These are phyloP conservation scores for Penicillium sp. DNA, from an alignment of 2,329 filamentous ascomycete genomes.

Conservation along the genomic window DNA sequence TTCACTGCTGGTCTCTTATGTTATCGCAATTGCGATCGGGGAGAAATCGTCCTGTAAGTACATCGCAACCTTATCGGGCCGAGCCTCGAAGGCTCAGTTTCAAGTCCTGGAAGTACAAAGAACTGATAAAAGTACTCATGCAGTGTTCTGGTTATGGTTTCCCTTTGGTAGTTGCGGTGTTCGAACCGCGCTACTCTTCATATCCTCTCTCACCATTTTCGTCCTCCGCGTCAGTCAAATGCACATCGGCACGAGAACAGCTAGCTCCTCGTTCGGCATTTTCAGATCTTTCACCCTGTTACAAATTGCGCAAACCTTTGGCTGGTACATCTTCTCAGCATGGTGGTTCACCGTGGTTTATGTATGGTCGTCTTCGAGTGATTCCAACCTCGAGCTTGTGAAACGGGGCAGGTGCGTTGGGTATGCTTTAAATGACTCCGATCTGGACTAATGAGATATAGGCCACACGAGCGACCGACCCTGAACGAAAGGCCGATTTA, in stretches of 20 bases:
- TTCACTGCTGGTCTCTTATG: conserved; percentile 69
- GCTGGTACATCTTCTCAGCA: conserved; percentile 76
- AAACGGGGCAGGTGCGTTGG: conserved; percentile 63
- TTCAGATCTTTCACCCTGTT: conserved; percentile 59
- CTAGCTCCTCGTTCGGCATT: conserved; percentile 65
- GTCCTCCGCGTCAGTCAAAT: conserved; percentile 82
- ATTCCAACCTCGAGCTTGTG: conserved; percentile 69
- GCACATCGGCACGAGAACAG: conserved; percentile 72
- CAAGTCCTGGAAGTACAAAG: neutral
- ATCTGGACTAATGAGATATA: conserved; percentile 22
- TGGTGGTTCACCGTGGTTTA: conserved; percentile 79
- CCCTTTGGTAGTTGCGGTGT: conserved; percentile 74
- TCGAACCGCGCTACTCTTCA: conserved; percentile 72
- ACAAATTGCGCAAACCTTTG: conserved; percentile 66
- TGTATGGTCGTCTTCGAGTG: conserved; percentile 65
- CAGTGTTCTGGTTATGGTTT: conserved; percentile 84
- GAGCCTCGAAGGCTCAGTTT: neutral
- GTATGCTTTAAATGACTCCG: neutral
- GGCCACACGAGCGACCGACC: conserved; percentile 64
- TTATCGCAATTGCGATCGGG: conserved; percentile 68
- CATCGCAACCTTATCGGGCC: neutral
- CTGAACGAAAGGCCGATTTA: conserved; percentile 87
- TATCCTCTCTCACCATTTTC: conserved; percentile 73
- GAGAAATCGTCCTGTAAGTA: conserved; percentile 67
- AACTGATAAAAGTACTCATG: neutral